Evolutionary conservation across 2,329 filamentous ascomycete genomes (phyloP).

Genomic region (Rhytidhysteron rufulum): DNA sequence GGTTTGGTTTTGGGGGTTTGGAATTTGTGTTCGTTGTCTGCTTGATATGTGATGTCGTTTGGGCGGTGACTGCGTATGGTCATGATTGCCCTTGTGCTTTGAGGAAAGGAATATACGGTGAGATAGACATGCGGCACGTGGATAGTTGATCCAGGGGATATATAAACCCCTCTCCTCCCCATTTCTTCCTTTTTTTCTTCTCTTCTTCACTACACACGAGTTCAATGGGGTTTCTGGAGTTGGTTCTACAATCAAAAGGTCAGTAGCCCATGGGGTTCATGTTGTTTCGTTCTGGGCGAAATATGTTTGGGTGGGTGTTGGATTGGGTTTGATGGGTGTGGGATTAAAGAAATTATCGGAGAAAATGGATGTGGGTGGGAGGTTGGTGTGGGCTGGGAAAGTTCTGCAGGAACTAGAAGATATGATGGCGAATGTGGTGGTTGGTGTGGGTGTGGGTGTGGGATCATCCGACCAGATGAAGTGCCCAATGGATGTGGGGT

Average conservation of each 20-base stretch:
- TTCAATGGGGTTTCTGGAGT: background rate
- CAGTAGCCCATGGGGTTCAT: background rate
- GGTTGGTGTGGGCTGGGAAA: too few species aligned
- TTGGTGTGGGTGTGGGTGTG: too few species aligned
- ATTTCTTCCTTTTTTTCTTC: background rate
- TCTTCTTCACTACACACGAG: background rate
- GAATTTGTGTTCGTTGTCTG: background rate
- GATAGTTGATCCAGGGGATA: too few species aligned
- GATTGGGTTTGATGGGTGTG: background rate
- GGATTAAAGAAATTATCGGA: background rate
- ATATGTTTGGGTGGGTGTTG: background rate
- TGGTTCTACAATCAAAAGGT: background rate
- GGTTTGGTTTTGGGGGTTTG: background rate
- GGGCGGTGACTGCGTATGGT: background rate
- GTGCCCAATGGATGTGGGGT: too few species aligned
- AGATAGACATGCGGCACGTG: too few species aligned
- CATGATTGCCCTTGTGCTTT: background rate
- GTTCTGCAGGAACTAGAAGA: too few species aligned
- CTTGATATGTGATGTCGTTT: background rate
- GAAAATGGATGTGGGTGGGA: too few species aligned
- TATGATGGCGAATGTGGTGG: too few species aligned
- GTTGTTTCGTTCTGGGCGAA: background rate
- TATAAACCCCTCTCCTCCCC: background rate
- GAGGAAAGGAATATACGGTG: too few species aligned
- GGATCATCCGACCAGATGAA: too few species aligned